Evolutionary conservation across 202 grass and related monocot genomes (phyloP).

Genomic region (Setaria viridis): DNA sequence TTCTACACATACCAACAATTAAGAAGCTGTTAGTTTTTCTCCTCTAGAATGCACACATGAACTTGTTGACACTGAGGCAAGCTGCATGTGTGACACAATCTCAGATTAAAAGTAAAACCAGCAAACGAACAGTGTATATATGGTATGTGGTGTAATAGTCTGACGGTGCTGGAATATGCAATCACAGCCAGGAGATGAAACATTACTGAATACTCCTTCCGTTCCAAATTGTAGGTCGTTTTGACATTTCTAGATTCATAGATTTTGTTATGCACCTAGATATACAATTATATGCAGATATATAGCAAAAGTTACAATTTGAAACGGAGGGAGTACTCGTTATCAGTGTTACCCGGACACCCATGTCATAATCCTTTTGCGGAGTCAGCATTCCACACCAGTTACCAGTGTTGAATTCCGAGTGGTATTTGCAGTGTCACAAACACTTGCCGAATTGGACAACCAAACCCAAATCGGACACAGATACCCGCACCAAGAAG

Average conservation of each 20-base stretch:
- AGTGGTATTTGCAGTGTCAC: not conserved
- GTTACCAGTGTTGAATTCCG: not conserved
- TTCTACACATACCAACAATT: slow-evolving; percentile 56
- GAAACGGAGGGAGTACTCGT: too few species aligned
- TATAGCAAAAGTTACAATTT: too few species aligned
- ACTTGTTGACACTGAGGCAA: not conserved
- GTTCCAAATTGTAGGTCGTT: too few species aligned
- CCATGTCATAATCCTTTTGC: not conserved
- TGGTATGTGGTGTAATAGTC: not conserved
- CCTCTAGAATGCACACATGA: not conserved
- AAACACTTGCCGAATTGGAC: not conserved
- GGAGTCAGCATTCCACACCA: not conserved
- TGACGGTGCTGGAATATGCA: slow-evolving; percentile 7
- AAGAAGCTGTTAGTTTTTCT: slow-evolving; percentile 14
- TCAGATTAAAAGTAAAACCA: slow-evolving; percentile 7
- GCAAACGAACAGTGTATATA: not conserved
- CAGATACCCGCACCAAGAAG: not conserved
- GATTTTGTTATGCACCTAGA: too few species aligned
- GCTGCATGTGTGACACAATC: not conserved
- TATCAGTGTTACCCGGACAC: not conserved
- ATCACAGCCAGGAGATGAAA: not conserved
- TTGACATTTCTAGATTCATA: too few species aligned
- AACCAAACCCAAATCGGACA: not conserved
- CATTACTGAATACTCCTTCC: not conserved
- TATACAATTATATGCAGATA: too few species aligned